These are phyloP conservation scores for Protea cynaroides DNA, from an alignment of 164 flowering plant species.

Conservation along the genomic window DNA sequence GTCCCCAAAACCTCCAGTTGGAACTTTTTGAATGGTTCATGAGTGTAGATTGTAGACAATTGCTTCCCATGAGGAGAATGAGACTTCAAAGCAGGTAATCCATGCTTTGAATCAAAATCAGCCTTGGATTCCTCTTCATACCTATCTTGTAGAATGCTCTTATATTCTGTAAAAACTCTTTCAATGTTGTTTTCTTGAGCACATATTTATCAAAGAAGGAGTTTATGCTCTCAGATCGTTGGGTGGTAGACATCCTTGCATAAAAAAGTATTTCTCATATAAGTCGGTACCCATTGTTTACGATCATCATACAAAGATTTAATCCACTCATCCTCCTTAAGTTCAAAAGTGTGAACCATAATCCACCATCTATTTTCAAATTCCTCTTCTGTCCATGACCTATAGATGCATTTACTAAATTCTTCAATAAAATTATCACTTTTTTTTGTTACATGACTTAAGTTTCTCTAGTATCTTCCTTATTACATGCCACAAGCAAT, in stretches of 20 bases:
- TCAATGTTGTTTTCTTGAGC: constrained; percentile 56
- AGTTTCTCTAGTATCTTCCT: constrained; percentile 40
- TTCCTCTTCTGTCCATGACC: constrained; percentile 50
- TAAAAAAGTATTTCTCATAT: constrained; percentile 46
- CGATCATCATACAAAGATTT: constrained; percentile 44
- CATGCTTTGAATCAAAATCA: constrained; percentile 74
- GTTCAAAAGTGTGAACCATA: constrained; percentile 49
- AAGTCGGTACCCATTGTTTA: constrained; percentile 54
- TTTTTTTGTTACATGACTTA: constrained; percentile 31
- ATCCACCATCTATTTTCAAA: constrained; percentile 61
- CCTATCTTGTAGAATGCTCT: constrained; percentile 51
- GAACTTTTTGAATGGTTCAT: constrained; percentile 70
- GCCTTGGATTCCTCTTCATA: constrained; percentile 73
- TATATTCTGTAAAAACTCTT: constrained; percentile 67
- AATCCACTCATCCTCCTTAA: constrained; percentile 44
- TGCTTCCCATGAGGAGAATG: constrained; percentile 87
- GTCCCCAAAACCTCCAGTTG: constrained; percentile 81
- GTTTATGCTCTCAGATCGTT: constrained; percentile 59
- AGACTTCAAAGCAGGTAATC: constrained; percentile 66
- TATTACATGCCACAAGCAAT: constrained; percentile 37
- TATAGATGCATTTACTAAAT: constrained; percentile 50
- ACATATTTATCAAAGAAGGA: constrained; percentile 70
- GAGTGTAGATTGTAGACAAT: constrained; percentile 65
- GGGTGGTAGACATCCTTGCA: constrained; percentile 70
- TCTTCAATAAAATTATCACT: constrained; percentile 40